phyloP scores from a whole-genome alignment of 1,284 basidiomycete species.

The Sphaerobolus stellatus region DNA sequence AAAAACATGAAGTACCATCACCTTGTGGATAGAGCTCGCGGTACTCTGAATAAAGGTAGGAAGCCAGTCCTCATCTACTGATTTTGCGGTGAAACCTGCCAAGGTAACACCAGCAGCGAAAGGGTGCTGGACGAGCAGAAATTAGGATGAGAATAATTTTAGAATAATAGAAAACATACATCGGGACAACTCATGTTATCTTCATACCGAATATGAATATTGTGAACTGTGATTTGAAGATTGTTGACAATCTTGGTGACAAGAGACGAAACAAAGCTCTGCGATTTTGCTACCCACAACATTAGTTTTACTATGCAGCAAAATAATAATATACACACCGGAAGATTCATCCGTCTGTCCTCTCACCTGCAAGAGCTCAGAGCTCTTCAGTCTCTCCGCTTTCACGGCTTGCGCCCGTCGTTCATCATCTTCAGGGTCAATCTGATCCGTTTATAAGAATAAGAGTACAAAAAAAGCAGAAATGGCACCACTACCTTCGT shows the following conservation, averaged over 20 bases:
- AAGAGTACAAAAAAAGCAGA: background rate
- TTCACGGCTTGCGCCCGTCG: conserved; percentile 82
- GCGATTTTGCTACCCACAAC: conserved; percentile 67
- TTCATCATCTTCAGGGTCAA: conserved; percentile 87
- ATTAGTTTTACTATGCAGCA: conserved; percentile 1
- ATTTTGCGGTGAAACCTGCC: conserved; percentile 91
- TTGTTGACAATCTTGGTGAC: conserved; percentile 95
- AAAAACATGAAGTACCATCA: conserved; percentile 24
- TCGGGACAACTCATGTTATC: conserved; percentile 93
- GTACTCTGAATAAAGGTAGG: conserved; percentile 95
- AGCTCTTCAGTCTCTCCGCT: conserved; percentile 84
- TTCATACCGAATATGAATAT: conserved; percentile 96
- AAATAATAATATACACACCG: conserved; percentile 34
- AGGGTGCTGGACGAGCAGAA: conserved; percentile 64
- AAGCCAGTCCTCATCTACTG: conserved; percentile 89
- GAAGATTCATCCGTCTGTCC: conserved; percentile 55
- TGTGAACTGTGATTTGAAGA: conserved; percentile 92
- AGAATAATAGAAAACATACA: conserved; percentile 44
- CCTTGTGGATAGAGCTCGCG: conserved; percentile 89
- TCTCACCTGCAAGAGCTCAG: conserved; percentile 81
- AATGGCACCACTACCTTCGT: conserved; percentile 36
- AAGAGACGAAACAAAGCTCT: conserved; percentile 82
- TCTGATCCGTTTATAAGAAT: conserved; percentile 27
- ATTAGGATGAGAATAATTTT: background rate
- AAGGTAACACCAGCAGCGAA: conserved; percentile 93